Percentiles rank a stretch among this genome's conserved stretches.
These are phyloP conservation scores for Phlegmacium glaucopus DNA, from an alignment of 768 basidiomycete species.

Conservation along the genomic window DNA sequence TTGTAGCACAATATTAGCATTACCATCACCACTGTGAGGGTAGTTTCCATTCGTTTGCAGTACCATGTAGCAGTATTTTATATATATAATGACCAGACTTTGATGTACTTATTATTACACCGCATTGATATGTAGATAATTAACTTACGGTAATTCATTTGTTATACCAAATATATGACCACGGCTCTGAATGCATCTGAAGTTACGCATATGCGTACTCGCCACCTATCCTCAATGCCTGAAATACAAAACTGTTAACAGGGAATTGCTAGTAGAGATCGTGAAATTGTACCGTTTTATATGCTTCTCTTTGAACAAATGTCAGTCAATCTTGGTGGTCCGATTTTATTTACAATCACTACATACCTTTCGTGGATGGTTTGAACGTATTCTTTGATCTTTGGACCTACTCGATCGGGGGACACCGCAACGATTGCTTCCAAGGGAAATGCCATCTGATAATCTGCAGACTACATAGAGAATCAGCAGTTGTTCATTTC, in stretches of 20 bases:
- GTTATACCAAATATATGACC: neutral
- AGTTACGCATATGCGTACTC: conserved; percentile 24
- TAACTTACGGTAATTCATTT: neutral
- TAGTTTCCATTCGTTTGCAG: neutral
- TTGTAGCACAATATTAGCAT: neutral
- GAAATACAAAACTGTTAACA: neutral
- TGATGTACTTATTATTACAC: conserved; percentile 19
- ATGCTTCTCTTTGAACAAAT: conserved; percentile 2
- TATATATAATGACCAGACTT: too few relatives aligned
- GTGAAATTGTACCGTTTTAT: conserved; percentile 3
- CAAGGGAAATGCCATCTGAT: conserved; percentile 24
- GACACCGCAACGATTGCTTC: conserved; percentile 16
- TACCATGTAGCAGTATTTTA: too few relatives aligned
- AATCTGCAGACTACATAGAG: conserved; percentile 18
- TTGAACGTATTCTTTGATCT: conserved; percentile 15
- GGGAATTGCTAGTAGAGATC: neutral
- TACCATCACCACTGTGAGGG: too few relatives aligned
- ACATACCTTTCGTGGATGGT: conserved; percentile 20
- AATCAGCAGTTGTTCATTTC: neutral
- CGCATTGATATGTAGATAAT: conserved; percentile 9
- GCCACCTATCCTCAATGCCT: conserved; percentile 31
- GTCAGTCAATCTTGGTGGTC: neutral
- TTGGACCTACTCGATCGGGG: conserved; percentile 5
- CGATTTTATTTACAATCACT: neutral
- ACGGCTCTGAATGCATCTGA: neutral